phyloP scores from a whole-genome alignment of 2,329 filamentous ascomycete species.

The Ceratocystis colombiana region DNA sequence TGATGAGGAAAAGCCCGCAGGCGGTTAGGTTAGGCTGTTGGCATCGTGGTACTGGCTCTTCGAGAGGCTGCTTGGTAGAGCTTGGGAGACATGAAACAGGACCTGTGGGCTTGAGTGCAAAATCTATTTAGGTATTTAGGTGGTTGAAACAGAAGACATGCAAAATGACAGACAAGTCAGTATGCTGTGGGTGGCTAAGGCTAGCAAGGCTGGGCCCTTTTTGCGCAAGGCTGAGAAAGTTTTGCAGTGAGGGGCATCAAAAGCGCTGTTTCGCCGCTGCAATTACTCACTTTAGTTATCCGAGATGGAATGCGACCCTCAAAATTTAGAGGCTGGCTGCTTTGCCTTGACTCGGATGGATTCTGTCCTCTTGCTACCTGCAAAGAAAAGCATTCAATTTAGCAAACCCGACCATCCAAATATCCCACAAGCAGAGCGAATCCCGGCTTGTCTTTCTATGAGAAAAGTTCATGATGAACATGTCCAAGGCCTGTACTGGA shows the following conservation, averaged over 20 bases:
- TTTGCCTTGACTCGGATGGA: neutral
- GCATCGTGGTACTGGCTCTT: slow-evolving; percentile 1
- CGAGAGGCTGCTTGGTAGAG: neutral
- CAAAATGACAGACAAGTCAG: neutral
- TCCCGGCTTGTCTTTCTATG: too few species aligned
- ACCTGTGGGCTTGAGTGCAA: neutral
- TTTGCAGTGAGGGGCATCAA: neutral
- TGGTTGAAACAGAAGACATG: neutral
- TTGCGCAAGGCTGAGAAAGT: neutral
- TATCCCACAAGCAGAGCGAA: too few species aligned
- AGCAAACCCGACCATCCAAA: neutral
- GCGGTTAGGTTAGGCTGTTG: neutral
- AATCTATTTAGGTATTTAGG: too few species aligned
- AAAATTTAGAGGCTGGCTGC: neutral
- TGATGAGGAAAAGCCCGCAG: slow-evolving; percentile 31
- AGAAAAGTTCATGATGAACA: slow-evolving; percentile 6
- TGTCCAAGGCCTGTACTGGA: neutral
- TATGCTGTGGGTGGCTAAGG: neutral
- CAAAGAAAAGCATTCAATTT: neutral
- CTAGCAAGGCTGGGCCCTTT: neutral
- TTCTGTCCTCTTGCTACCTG: neutral
- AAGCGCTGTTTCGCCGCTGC: too few species aligned
- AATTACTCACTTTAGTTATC: neutral
- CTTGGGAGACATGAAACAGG: neutral
- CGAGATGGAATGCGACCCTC: neutral